Percentiles rank a stretch among this genome's conserved stretches.
Evolutionary conservation across 2,329 filamentous ascomycete genomes (phyloP).

Genomic region (Coniochaeta hoffmannii): DNA sequence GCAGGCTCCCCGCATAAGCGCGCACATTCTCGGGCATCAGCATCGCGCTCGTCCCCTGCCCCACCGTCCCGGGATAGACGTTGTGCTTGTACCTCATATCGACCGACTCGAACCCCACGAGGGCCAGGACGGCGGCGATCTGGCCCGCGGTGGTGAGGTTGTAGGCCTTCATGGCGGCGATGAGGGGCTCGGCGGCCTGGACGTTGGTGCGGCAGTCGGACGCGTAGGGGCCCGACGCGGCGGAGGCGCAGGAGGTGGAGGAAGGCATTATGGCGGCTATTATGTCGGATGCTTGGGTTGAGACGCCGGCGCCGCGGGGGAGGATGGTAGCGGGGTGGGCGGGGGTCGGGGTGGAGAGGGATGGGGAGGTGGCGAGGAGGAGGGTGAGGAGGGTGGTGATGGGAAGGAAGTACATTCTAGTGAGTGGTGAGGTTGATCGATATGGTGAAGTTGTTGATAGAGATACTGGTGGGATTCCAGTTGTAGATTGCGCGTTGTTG

Average conservation of each 20-base stretch:
- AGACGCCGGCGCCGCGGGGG: neutral
- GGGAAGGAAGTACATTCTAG: neutral
- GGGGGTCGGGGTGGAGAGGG: neutral
- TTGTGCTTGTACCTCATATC: slow-evolving; percentile 68
- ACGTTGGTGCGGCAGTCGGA: slow-evolving; percentile 60
- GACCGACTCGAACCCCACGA: slow-evolving; percentile 65
- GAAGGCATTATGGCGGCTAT: slow-evolving; percentile 49
- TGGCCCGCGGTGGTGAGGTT: slow-evolving; percentile 44
- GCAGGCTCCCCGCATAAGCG: slow-evolving; percentile 37
- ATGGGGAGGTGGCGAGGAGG: neutral
- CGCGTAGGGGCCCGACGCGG: slow-evolving; percentile 30
- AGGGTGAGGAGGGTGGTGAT: neutral
- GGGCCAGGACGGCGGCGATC: slow-evolving; percentile 61
- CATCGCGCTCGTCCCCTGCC: slow-evolving; percentile 36
- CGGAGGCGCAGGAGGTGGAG: slow-evolving; percentile 45
- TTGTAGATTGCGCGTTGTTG: too few relatives aligned
- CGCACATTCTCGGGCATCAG: slow-evolving; percentile 33
- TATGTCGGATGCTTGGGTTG: neutral
- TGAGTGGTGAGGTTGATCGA: neutral
- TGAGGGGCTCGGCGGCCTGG: slow-evolving; percentile 51
- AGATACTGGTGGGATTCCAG: too few relatives aligned
- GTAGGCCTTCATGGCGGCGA: slow-evolving; percentile 49
- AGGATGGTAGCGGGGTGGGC: neutral
- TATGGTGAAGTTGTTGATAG: too few relatives aligned
- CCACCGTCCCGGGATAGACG: slow-evolving; percentile 40